phyloP scores from a whole-genome alignment of 495 filamentous ascomycete species.

The Recurvomyces mirabilis region DNA sequence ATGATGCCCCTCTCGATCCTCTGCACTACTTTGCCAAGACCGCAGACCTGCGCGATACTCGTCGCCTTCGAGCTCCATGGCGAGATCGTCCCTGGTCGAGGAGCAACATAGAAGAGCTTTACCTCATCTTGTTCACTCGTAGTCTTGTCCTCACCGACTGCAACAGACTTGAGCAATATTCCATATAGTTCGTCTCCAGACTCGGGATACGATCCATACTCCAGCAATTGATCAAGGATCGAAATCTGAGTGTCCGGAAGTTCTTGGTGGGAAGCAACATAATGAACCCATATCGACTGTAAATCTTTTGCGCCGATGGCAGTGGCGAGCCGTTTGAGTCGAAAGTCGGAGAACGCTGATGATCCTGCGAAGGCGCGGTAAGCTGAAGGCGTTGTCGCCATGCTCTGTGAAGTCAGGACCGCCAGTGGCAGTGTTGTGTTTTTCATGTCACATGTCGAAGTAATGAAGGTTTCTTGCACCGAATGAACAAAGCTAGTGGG shows the following conservation, averaged over 20 bases:
- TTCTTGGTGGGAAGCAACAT: constrained; percentile 25
- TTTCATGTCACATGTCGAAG: too few relatives aligned
- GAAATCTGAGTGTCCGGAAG: constrained; percentile 32
- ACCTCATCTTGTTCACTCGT: constrained; percentile 35
- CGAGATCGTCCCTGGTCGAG: constrained; percentile 72
- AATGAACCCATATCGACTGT: constrained; percentile 56
- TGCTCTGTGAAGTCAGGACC: not conserved
- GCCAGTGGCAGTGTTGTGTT: too few relatives aligned
- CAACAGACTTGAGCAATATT: constrained; percentile 25
- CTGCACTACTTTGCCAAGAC: constrained; percentile 56
- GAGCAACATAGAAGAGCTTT: constrained; percentile 55
- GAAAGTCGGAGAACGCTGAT: constrained; percentile 32
- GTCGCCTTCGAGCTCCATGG: constrained; percentile 97
- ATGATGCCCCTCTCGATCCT: constrained; percentile 82
- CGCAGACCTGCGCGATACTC: constrained; percentile 86
- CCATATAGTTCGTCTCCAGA: constrained; percentile 26
- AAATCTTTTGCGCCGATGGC: constrained; percentile 44
- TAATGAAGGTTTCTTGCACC: too few relatives aligned
- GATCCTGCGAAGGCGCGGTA: constrained; percentile 27
- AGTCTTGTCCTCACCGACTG: constrained; percentile 26
- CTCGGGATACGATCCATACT: constrained; percentile 47
- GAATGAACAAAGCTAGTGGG: too few relatives aligned
- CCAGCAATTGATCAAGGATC: constrained; percentile 49
- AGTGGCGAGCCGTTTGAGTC: constrained; percentile 27
- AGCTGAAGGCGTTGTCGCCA: constrained; percentile 24